Conservation (phyloP, 352 stramenopile genomes). For the Globisporangium radiosum region DNA sequence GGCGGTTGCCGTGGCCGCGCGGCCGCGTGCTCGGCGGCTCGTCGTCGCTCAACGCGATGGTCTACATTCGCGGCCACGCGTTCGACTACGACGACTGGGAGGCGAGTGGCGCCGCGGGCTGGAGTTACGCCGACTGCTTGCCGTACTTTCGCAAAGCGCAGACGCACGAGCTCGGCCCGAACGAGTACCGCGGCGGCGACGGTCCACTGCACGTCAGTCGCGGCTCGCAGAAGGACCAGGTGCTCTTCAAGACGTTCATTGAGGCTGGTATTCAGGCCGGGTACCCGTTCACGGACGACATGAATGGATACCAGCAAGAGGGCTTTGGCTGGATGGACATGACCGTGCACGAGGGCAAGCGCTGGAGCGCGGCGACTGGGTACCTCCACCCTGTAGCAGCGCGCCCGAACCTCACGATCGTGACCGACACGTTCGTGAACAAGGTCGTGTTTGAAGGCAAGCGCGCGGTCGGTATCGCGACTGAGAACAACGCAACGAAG, state of each 20-base stretch:
- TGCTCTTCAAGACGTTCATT: constrained; percentile 89
- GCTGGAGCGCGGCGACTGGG: constrained; percentile 70
- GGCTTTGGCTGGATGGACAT: constrained; percentile 90
- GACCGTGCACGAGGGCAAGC: constrained; percentile 75
- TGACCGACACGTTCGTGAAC: constrained; percentile 80
- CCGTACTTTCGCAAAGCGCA: constrained; percentile 87
- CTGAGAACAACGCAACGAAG: constrained; percentile 58
- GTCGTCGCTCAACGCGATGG: constrained; percentile 88
- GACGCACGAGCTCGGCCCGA: constrained; percentile 60
- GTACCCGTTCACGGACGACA: constrained; percentile 85
- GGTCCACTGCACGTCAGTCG: constrained; percentile 76
- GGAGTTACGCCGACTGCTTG: constrained; percentile 85
- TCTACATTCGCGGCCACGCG: constrained; percentile 86
- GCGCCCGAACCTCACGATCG: constrained; percentile 64
- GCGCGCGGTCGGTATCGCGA: constrained; percentile 68
- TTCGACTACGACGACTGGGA: constrained; percentile 88
- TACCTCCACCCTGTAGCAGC: constrained; percentile 70
- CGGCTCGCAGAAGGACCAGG: constrained; percentile 70
- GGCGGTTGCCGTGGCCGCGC: constrained; percentile 75
- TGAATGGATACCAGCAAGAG: constrained; percentile 88
- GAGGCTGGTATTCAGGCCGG: constrained; percentile 79
- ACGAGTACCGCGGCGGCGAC: constrained; percentile 80
- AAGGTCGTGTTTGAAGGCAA: constrained; percentile 82
- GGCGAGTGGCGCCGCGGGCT: constrained; percentile 54
- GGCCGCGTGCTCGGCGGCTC: constrained; percentile 85